Conservation (phyloP, 495 filamentous ascomycete genomes). For the Tuber aestivum region DNA sequence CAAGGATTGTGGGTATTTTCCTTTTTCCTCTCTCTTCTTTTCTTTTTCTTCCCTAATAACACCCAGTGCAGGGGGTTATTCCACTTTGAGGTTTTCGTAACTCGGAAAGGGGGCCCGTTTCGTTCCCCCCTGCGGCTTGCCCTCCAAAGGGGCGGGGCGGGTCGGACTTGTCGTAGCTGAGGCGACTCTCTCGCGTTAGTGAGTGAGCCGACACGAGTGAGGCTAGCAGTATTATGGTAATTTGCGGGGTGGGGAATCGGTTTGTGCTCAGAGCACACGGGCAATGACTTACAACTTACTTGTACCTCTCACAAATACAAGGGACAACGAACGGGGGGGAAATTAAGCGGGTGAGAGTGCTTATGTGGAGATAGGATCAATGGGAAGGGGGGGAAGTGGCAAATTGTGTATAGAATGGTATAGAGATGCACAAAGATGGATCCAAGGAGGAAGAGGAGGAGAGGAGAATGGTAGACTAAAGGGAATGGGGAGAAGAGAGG, state of each 20-base stretch:
- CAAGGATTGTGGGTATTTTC: neutral
- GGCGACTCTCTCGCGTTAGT: constrained; percentile 6
- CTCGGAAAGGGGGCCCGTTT: neutral
- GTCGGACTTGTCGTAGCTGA: constrained; percentile 6
- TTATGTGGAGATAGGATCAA: neutral
- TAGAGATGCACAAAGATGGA: neutral
- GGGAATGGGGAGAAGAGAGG: neutral
- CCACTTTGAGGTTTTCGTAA: neutral
- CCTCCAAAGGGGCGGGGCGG: neutral
- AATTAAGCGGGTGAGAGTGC: neutral
- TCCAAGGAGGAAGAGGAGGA: neutral
- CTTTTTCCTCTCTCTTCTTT: neutral
- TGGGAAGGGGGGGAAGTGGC: neutral
- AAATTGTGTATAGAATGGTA: neutral
- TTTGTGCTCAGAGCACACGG: neutral
- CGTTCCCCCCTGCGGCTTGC: neutral
- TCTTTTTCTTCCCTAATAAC: neutral
- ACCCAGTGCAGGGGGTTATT: neutral
- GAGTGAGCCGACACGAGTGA: constrained; percentile 14
- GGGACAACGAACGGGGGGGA: neutral
- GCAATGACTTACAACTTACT: neutral
- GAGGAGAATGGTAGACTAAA: neutral
- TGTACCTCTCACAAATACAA: neutral
- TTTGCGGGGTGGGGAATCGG: neutral
- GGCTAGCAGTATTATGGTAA: constrained; percentile 7